Base-by-base conservation (phyloP, 306 rosid species). In the Sphenostylis stenocarpa region DNA sequence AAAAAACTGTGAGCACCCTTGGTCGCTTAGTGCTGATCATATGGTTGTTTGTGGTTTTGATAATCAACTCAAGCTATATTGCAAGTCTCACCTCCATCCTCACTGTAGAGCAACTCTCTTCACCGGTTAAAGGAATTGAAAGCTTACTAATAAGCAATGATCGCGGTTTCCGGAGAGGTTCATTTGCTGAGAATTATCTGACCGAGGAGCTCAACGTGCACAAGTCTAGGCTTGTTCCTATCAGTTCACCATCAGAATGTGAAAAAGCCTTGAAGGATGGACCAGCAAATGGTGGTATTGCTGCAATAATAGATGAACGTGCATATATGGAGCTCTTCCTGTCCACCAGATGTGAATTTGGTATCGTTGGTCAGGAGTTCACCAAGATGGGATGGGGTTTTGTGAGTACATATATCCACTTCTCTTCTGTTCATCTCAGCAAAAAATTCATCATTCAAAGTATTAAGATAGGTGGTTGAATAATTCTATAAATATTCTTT, bases 381-480 rank as follows among this genome's bases (percentile, higher is more conserved):
- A 92, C 97, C 82, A 92, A 87, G 85, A 86, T 87, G 45, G 94
- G 96, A 1, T 92, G 97, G 97, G 97, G 97, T 64, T 92, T 88
- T 85, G 97, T 92, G 85, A 92, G 97, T 88, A 23, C 47, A 48
- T 72, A 0, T 0, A 13, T 55, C 26, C 11, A 26, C 28, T 6
- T 49, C 28, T 61, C 41, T 15, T 9, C 3, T 38, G 8, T 49
- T 14, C 28, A 4, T 7, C 21, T 28, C 7, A 20, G n/a, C 11
- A 19, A 16, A n/a, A 24, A 6, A 6, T 14, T 13, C 51, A 56
- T 10, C 17, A 1, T 23, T 36, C 41, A 36, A 36, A 36, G 10
- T 36, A 17, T 51, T 7, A 47, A 3, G 58, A 26, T 4, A 6
- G 20, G 72, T 44, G 7, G 3, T 28, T 67, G 5, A 24, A 16